Evolutionary conservation across 768 basidiomycete species (phyloP), one percentile per base, ranked within the genome.

Genomic region (Agrocybe pediades): DNA sequence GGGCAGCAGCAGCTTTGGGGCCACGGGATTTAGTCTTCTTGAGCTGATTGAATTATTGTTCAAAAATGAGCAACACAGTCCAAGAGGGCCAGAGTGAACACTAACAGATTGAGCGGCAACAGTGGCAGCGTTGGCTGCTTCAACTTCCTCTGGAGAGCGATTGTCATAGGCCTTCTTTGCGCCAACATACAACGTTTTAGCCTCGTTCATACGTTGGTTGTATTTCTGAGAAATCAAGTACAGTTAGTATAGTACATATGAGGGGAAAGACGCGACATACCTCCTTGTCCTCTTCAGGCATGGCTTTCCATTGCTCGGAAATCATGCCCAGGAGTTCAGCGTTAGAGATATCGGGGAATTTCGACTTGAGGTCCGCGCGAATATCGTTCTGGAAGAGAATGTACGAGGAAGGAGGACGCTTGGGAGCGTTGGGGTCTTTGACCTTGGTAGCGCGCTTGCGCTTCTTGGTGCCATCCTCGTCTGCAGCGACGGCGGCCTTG

Each of bases 381-480:
- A 94, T 79, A 13, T 90, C 89, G 67, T 96, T 97, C 74, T 98
- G 96, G 80, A 89, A 98, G 61, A 95, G 75, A 64, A 98, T 84
- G 73, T 96, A 98, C 17, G 94, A 93, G 6, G 91, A 91, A 13
- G 93, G 81, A 23, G 96, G 95, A 8, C 93, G 87, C 68, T 95
- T 97, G 26, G 96, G 96, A 53, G 94, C 94, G 70, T 95, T 89
- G 17, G 95, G 94, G 64, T 98, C 95, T 70, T 87, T 77, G 62
- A 88, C 87, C 71, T 87, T 93, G 53, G 74, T 74, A 60, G 75
- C 75, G 58, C 84, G 80, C 67, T 79, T 83, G 59, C 81, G 78
- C 68, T 84, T 88, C 65, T 77, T 76, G 43, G 67, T 60, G 46
- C 70, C 74, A 20, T 73, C 77, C 43, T 76, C 79, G 2, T 73